These are phyloP conservation scores for Paramecium tetraurelia DNA, from an alignment of 73 alveolate species.

Conservation along the genomic window DNA sequence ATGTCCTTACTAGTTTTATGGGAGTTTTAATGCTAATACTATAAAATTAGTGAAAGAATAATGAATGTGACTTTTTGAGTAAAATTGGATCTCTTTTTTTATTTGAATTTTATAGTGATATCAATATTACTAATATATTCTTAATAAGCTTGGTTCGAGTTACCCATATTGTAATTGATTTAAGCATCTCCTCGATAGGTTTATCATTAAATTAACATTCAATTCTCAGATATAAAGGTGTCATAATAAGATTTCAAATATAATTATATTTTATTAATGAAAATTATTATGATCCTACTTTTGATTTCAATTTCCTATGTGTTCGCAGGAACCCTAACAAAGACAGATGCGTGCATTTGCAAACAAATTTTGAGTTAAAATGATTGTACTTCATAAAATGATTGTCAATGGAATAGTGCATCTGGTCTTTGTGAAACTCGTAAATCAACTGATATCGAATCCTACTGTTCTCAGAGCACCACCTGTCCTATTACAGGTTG, in stretches of 20 bases:
- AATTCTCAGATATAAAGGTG: not conserved
- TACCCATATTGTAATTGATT: not conserved
- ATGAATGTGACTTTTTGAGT: not conserved
- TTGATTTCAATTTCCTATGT: not conserved
- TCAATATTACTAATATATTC: not conserved
- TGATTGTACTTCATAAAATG: not conserved
- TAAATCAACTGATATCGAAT: not conserved
- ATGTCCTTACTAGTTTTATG: not conserved
- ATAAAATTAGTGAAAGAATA: not conserved
- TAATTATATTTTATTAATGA: not conserved
- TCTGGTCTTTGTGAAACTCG: not conserved
- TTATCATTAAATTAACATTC: not conserved
- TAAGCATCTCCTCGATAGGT: not conserved
- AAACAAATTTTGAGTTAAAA: not conserved
- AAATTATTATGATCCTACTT: not conserved
- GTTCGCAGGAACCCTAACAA: not conserved
- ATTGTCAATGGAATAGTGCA: not conserved
- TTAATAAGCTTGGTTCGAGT: not conserved
- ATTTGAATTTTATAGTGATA: not conserved
- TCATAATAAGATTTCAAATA: not conserved
- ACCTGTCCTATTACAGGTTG: slow-evolving; percentile 35
- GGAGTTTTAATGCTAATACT: not conserved
- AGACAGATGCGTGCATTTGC: not conserved
- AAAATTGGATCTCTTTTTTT: not conserved
- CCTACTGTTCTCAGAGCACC: not conserved